Conservation (phyloP, 192 early-diverging fungal genomes). For the Globomyces pollinis-pini region DNA sequence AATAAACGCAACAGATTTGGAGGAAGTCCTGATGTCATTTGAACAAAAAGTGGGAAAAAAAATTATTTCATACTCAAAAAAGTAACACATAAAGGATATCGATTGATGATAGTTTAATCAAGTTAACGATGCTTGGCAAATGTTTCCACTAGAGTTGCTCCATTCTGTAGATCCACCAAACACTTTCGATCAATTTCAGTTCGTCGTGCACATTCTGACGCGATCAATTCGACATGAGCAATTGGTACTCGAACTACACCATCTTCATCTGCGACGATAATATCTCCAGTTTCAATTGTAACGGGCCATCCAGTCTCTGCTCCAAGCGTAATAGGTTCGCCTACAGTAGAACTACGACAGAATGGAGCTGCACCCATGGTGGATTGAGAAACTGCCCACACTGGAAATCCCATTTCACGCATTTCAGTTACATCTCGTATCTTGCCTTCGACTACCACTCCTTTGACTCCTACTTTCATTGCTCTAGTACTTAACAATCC, state of each 20-base stretch:
- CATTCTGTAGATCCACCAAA: conserved; percentile 28
- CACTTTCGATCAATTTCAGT: conserved; percentile 24
- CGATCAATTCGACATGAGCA: conserved; percentile 22
- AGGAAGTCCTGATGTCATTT: conserved; percentile 33
- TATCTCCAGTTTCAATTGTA: conserved; percentile 24
- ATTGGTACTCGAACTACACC: conserved; percentile 39
- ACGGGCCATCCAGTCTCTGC: conserved; percentile 15
- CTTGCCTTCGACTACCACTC: conserved; percentile 37
- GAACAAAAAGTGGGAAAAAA: no score
- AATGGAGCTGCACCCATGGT: conserved; percentile 30
- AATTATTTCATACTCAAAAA: no score
- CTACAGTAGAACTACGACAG: conserved; percentile 16
- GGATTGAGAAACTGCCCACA: conserved; percentile 23
- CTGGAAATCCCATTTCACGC: conserved; percentile 20
- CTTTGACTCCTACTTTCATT: conserved; percentile 18
- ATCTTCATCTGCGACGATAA: conserved; percentile 42
- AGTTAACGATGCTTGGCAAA: conserved; percentile 30
- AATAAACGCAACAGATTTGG: conserved; percentile 72
- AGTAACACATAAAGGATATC: no score
- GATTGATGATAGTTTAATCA: no score
- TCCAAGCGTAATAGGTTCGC: conserved; percentile 23
- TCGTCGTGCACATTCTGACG: conserved; percentile 5
- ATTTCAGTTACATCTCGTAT: conserved; percentile 39
- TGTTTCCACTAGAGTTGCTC: conserved; percentile 24
- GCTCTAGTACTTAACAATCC: conserved; percentile 41